Evolutionary conservation across 345 rosid species (phyloP), one percentile per base, ranked within the genome.

Genomic region (Melastoma malabathricum): DNA sequence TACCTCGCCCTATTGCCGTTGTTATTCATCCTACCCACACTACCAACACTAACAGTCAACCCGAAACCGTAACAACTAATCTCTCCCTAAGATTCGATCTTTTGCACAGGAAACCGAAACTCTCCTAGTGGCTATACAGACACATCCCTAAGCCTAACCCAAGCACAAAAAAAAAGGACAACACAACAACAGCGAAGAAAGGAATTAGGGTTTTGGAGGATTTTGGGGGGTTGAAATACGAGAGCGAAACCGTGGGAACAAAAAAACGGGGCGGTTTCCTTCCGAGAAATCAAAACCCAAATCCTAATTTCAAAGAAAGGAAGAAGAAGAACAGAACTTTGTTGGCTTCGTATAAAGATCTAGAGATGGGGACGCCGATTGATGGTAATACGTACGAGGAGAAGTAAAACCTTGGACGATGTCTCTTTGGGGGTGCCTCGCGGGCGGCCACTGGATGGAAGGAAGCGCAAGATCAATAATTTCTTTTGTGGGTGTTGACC

Each of bases 1-100:
- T 86, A 82, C 54, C 92, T 75, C 56, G 79, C 89, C 80, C 96
- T 80, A 70, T 64, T 81, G 65, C 80, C 81, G 12, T 34, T 34
- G 41, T 34, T 8, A 34, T 34, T 34, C 41, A 34, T 34, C 41
- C 41, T 34, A 34, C 41, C 41, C 41, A 34, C 38, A 29, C 41
- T 92, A 81, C 86, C 77, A 47, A 46, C 59, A 66, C 67, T 56
- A 54, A 41, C 68, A 59, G 56, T 6, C 27, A 56, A 55, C 6
- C 46, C 31, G 56, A 68, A 63, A 55, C 57, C 73, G 75, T 67
- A 63, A 72, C 73, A 45, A 50, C 48, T 49, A 56, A 25, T 34
- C 41, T 34, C 41, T 10, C 41, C 12, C 12, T 34, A 34, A 34
- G 41, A 34, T 34, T 34, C 41, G 41, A 34, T 34, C 41, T 34